Evolutionary conservation across 371 early-diverging fungal genomes (phyloP).

Genomic region (Choanephora cucurbitarum): DNA sequence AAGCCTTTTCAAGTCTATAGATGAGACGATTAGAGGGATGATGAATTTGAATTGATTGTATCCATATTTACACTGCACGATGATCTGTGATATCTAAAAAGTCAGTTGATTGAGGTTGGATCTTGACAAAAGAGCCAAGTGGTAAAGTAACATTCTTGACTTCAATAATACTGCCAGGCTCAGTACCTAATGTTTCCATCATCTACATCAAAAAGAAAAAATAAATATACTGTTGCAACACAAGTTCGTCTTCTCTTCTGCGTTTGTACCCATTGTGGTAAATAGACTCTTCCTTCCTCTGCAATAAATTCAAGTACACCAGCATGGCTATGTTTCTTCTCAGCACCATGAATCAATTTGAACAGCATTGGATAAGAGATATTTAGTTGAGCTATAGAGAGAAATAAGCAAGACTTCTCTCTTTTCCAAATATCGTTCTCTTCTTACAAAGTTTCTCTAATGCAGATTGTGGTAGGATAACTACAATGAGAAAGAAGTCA

Average conservation of each 20-base stretch:
- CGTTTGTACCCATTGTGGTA: slow-evolving; percentile 92
- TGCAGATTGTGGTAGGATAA: slow-evolving; percentile 90
- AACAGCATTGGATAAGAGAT: slow-evolving; percentile 95
- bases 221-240: too few relatives aligned
- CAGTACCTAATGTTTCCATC: slow-evolving; percentile 87
- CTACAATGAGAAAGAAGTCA: slow-evolving; percentile 36
- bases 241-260: neutral
- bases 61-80: slow-evolving; percentile 80
- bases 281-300: slow-evolving; percentile 93
- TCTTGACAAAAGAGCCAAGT: slow-evolving; percentile 92
- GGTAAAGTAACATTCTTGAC: slow-evolving; percentile 83
- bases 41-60: too few relatives aligned
- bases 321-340: slow-evolving; percentile 78
- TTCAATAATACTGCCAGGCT: slow-evolving; percentile 78
- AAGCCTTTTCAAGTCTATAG: slow-evolving; percentile 87
- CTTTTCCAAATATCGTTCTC: neutral
- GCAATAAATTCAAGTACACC: slow-evolving; percentile 99
- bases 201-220: too few relatives aligned
- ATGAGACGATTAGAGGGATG: too few relatives aligned
- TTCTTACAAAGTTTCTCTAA: slow-evolving; percentile 79
- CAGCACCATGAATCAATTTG: slow-evolving; percentile 63
- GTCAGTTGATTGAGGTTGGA: slow-evolving; percentile 97
- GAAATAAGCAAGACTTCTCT: too few relatives aligned
- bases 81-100: slow-evolving; percentile 99
- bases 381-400: slow-evolving; percentile 69